Evolutionary conservation across 305 asterid species (phyloP).

Genomic region (Solanum chacoense): DNA sequence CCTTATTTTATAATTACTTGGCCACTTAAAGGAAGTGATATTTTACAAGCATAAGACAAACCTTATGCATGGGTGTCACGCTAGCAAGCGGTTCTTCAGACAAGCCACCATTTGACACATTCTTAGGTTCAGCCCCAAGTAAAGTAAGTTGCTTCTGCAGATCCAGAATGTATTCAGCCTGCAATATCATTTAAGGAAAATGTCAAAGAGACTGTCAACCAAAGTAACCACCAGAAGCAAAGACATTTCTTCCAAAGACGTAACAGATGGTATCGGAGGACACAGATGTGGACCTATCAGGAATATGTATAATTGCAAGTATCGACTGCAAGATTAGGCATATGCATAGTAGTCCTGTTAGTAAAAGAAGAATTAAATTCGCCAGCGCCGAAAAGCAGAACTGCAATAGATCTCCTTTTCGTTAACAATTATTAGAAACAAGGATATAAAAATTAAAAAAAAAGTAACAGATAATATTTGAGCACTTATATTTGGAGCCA

Average conservation of each 20-base stretch:
- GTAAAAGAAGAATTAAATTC: not conserved
- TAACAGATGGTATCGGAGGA: not conserved
- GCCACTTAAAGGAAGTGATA: not conserved
- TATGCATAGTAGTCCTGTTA: not conserved
- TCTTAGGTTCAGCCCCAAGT: slow-evolving; percentile 63
- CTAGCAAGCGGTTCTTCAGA: slow-evolving; percentile 58
- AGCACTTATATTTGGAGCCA: not conserved
- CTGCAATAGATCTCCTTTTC: not conserved
- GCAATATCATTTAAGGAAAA: slow-evolving; percentile 15
- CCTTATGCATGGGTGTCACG: slow-evolving; percentile 71
- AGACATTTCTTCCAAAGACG: not conserved
- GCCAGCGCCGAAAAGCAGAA: not conserved
- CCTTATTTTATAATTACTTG: not conserved
- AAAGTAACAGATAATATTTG: not conserved
- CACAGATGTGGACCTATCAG: not conserved
- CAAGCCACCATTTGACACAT: slow-evolving; percentile 50
- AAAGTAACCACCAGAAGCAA: not conserved
- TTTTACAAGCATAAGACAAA: slow-evolving; percentile 8
- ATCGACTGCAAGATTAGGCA: not conserved
- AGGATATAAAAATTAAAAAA: not conserved
- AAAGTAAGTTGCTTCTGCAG: slow-evolving; percentile 87
- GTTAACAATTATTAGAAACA: not conserved
- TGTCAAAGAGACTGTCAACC: not conserved
- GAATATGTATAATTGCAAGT: not conserved
- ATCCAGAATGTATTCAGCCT: slow-evolving; percentile 90